Conservation (phyloP, 129 eudicot species). For the Pulicaria dysenterica region DNA sequence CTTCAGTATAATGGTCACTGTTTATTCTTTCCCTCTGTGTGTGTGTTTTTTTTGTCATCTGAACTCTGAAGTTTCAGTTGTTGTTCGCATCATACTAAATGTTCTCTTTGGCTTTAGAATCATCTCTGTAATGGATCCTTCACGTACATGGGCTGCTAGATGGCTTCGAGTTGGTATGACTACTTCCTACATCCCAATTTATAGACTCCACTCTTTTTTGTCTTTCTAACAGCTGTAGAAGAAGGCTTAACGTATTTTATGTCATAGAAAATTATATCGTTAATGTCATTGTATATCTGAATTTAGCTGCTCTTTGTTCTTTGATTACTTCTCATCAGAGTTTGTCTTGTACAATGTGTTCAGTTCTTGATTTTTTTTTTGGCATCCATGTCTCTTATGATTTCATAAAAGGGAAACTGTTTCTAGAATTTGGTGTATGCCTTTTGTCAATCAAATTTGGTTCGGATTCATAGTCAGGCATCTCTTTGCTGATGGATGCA, state of each 20-base stretch:
- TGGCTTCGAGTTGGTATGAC: slow-evolving; percentile 94
- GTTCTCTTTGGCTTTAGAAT: slow-evolving; percentile 45
- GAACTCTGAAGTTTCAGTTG: background rate
- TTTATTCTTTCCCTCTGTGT: no score
- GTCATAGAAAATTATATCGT: background rate
- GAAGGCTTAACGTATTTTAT: background rate
- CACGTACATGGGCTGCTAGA: slow-evolving; percentile 92
- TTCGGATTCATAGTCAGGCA: no score
- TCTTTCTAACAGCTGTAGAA: background rate
- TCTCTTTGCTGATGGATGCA: no score
- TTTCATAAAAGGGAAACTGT: no score
- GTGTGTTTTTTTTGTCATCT: background rate
- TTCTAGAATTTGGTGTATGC: no score
- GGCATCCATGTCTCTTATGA: no score
- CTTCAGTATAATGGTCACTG: no score
- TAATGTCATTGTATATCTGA: background rate
- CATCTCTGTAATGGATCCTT: slow-evolving; percentile 95
- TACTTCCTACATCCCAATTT: background rate
- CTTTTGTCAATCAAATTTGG: no score
- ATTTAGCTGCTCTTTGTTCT: background rate
- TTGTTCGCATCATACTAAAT: background rate
- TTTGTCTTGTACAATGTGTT: no score
- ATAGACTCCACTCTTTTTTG: background rate
- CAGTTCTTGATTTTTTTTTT: no score
- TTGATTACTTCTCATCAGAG: no score